Evolutionary conservation across 2,329 filamentous ascomycete genomes (phyloP).

Genomic region (Trichoderma sp.): DNA sequence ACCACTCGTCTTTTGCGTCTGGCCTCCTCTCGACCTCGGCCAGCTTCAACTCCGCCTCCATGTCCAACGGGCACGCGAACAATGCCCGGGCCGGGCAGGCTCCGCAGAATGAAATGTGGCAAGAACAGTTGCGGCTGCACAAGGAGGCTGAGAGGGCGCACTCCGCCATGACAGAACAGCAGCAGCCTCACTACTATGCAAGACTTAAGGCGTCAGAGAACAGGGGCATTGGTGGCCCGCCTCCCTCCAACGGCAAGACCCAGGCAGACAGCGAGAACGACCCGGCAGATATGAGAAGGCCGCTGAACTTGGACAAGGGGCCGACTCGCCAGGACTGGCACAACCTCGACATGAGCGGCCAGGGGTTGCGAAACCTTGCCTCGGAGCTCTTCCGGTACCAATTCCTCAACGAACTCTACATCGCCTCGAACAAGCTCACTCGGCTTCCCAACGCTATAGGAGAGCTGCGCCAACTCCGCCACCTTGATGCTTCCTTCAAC

Average conservation of each 20-base stretch:
- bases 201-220: slow-evolving; percentile 71
- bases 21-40: slow-evolving; percentile 64
- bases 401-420: slow-evolving; percentile 88
- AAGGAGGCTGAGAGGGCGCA: slow-evolving; percentile 75
- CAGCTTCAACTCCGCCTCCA: slow-evolving; percentile 56
- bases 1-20: slow-evolving; percentile 43
- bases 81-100: slow-evolving; percentile 53
- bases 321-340: slow-evolving; percentile 82
- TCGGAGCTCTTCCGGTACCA: slow-evolving; percentile 80
- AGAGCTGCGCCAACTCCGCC: slow-evolving; percentile 74
- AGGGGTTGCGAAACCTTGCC: slow-evolving; percentile 83
- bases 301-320: slow-evolving; percentile 66
- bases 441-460: slow-evolving; percentile 81
- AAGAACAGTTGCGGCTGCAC: slow-evolving; percentile 79
- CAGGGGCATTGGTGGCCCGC: slow-evolving; percentile 62
- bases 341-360: slow-evolving; percentile 93
- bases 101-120: slow-evolving; percentile 74
- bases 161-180: slow-evolving; percentile 69
- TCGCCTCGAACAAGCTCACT: slow-evolving; percentile 88
- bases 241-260: slow-evolving; percentile 52
- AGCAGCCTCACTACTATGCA: slow-evolving; percentile 71
- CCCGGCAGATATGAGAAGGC: slow-evolving; percentile 59
- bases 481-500: slow-evolving; percentile 89
- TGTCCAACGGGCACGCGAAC: slow-evolving; percentile 60
- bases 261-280: slow-evolving; percentile 57